Conservation (phyloP, 2,329 filamentous ascomycete genomes). For the Calonectria honghensis region DNA sequence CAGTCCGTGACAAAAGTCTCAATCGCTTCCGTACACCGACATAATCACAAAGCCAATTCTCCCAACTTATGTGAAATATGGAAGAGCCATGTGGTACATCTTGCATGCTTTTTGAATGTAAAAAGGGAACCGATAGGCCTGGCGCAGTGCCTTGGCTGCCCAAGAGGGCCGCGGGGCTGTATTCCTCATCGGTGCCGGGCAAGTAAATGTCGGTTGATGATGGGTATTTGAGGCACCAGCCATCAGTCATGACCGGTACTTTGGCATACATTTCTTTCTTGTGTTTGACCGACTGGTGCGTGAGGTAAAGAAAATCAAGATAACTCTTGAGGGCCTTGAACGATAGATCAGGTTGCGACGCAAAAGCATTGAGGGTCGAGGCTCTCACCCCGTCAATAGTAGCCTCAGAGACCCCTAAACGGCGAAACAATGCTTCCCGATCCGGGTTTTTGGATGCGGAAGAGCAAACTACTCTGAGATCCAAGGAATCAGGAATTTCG, state of each 20-base stretch:
- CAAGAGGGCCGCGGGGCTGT: slow-evolving; percentile 37
- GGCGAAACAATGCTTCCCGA: slow-evolving; percentile 7
- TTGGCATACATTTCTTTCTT: neutral
- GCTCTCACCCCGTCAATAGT: slow-evolving; percentile 21
- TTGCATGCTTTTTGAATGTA: neutral
- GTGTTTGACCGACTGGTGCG: neutral
- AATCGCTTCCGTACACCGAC: slow-evolving; percentile 33
- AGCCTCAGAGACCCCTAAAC: slow-evolving; percentile 36
- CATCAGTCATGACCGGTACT: neutral
- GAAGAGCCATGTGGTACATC: neutral
- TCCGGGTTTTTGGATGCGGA: slow-evolving; percentile 16
- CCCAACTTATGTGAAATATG: neutral
- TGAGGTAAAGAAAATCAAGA: slow-evolving; percentile 41
- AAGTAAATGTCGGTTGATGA: slow-evolving; percentile 34
- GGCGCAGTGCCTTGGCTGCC: neutral
- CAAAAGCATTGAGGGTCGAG: slow-evolving; percentile 13
- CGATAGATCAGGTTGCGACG: neutral
- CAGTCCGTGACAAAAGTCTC: slow-evolving; percentile 26
- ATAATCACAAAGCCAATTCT: slow-evolving; percentile 34
- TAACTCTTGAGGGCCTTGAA: neutral
- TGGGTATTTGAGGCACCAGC: neutral
- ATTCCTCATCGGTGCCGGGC: slow-evolving; percentile 13
- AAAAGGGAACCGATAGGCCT: slow-evolving; percentile 1
- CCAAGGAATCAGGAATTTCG: slow-evolving; percentile 22
- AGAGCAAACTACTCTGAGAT: slow-evolving; percentile 16